A percentile compares a stretch with the other conserved stretches of the same genome.
Conservation (phyloP, 2,329 filamentous ascomycete species). For the Botryotinia globosa region DNA sequence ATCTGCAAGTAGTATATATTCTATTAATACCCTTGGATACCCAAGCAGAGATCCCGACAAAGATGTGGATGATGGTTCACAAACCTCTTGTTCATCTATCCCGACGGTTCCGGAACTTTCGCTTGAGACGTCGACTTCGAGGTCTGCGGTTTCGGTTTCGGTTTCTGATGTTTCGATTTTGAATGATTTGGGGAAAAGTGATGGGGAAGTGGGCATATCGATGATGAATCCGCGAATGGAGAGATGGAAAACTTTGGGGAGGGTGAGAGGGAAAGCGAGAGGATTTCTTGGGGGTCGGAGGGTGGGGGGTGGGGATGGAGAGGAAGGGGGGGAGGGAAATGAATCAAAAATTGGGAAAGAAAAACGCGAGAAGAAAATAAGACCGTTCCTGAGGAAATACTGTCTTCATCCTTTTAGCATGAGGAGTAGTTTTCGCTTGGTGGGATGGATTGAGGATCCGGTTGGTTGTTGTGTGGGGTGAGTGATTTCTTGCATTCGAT, state of each 20-base stretch:
- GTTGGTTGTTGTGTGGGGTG: not conserved
- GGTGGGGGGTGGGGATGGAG: fast-evolving
- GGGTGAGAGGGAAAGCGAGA: not conserved
- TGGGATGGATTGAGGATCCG: not conserved
- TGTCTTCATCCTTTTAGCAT: not conserved
- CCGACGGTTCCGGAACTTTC: not conserved
- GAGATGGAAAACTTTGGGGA: not conserved
- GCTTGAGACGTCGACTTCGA: not conserved
- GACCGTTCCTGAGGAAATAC: not conserved
- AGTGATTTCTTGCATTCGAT: not conserved
- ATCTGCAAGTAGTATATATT: not conserved
- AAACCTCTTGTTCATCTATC: not conserved
- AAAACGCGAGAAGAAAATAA: not conserved
- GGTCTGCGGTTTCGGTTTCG: not conserved
- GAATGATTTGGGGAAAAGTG: fast-evolving
- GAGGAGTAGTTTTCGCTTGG: not conserved
- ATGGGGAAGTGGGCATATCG: too few species aligned
- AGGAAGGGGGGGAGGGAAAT: too few species aligned
- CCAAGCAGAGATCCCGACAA: not conserved
- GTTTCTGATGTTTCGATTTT: not conserved
- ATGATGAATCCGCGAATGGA: not conserved
- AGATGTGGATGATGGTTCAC: not conserved
- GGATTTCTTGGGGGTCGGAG: not conserved
- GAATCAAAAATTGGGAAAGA: not conserved
- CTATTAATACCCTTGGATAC: not conserved